Evolutionary conservation across 1,284 basidiomycete genomes (phyloP), one percentile per base, ranked within the genome.

Genomic region (Microbotryum scabiosae): DNA sequence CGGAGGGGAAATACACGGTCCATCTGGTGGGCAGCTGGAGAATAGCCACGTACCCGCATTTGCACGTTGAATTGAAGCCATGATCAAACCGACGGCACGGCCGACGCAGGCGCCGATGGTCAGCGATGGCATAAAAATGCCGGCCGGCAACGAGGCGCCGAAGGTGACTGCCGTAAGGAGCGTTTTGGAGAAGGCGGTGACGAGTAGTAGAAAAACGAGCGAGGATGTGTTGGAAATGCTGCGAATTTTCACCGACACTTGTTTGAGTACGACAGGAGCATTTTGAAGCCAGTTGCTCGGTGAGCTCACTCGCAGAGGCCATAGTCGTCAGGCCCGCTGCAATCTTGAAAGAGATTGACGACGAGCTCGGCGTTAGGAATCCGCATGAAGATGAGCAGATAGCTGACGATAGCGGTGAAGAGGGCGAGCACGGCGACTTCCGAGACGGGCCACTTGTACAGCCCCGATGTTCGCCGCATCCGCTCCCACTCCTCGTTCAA

Each of bases 91-190:
- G 43, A 96, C 73, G 45, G 97, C 85, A 36, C 96, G 82, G 1
- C 94, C 94, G 50, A 89, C 90, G 71, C 91, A 94, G 0, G 94
- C 94, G 21, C 94, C 96, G 26, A 97, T 91, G 23, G 90, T 91
- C 32, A 98, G 83, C 0, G 92, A 91, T 0, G 96, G 94, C 30
- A 99, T 90, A 76, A 99, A 98, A 69, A 99, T 94, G 2, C 94
- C 94, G 5, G 93, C 92, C 18, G 91, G 91, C 4, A 96, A 73
- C 72, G 88, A 90, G 77, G 96, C 90, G 8, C 93, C 93, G 67
- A 97, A 97, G 0, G 94, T 97, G 54, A 96, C 81, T 57, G 94
- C 81, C 0, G 92, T 96, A 61, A 97, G 77, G 2, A 79, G 80
- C 1, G 85, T 87, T 75, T 64, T 93, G 69, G 92, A 84, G 56